Percentiles rank a stretch among this genome's conserved stretches.
Conservation (phyloP, 441 rosid species). For the Populus hybrid region DNA sequence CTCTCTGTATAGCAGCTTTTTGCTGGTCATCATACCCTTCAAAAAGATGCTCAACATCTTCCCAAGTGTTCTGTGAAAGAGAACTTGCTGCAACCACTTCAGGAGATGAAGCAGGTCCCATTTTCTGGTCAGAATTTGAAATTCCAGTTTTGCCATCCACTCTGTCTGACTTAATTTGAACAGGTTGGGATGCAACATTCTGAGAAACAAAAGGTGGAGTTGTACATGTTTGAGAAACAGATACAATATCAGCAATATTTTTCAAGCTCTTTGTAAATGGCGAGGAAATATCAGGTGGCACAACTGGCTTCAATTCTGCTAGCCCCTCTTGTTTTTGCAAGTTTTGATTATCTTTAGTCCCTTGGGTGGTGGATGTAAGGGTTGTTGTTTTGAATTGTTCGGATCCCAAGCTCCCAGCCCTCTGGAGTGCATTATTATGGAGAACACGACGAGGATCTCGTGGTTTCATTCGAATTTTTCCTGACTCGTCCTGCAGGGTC, state of each 20-base stretch:
- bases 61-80: conserved; percentile 65
- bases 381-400: conserved; percentile 49
- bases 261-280: conserved; percentile 72
- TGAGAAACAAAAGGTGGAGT: conserved; percentile 37
- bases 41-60: conserved; percentile 85
- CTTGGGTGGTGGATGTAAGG: conserved; percentile 26
- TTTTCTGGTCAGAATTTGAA: conserved; percentile 36
- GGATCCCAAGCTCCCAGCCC: conserved; percentile 41
- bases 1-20: conserved; percentile 89
- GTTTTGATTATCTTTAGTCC: conserved; percentile 32
- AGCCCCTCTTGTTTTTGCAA: conserved; percentile 36
- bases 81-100: conserved; percentile 42
- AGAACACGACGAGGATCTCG: conserved; percentile 96
- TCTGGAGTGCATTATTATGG: conserved; percentile 58
- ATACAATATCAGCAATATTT: conserved; percentile 52
- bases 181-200: conserved; percentile 38
- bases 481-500: conserved; percentile 57
- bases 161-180: conserved; percentile 33
- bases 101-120: conserved; percentile 34
- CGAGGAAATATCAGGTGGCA: conserved; percentile 53
- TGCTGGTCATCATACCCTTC: conserved; percentile 89
- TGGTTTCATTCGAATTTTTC: conserved; percentile 85
- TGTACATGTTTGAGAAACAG: conserved; percentile 54
- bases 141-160: conserved; percentile 31
- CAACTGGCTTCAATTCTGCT: conserved; percentile 37